phyloP scores from a whole-genome alignment of 352 stramenopile species.

The Phytopythium oedochilum region DNA sequence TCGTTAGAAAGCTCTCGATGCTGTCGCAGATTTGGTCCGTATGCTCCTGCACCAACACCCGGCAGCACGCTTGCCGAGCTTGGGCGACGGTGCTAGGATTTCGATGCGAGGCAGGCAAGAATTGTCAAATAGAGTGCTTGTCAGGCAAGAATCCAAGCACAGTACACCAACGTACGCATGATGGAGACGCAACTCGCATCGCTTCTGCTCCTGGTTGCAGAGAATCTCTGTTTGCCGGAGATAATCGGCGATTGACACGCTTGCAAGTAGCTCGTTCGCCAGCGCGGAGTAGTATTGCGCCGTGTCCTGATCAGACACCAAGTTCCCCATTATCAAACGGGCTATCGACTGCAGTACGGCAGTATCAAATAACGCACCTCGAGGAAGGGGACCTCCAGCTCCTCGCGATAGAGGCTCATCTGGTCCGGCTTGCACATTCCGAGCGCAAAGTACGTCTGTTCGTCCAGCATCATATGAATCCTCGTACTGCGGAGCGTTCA shows the following conservation, averaged over 20 bases:
- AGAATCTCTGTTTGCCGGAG: constrained; percentile 61
- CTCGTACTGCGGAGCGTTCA: no score
- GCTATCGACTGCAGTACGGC: background rate
- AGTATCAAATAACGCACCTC: constrained; percentile 19
- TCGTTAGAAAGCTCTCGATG: constrained; percentile 65
- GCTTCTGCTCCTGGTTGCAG: constrained; percentile 74
- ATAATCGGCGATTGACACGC: constrained; percentile 71
- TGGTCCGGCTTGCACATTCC: constrained; percentile 70
- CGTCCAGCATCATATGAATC: background rate
- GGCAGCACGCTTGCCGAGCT: constrained; percentile 72
- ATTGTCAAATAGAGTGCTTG: background rate
- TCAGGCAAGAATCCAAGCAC: background rate
- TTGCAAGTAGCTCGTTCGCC: constrained; percentile 55
- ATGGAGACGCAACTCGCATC: constrained; percentile 73
- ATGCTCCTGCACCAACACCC: constrained; percentile 74
- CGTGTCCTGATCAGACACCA: constrained; percentile 35
- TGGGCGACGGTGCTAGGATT: constrained; percentile 63
- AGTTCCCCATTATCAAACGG: no score
- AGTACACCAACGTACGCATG: constrained; percentile 40
- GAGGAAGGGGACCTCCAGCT: constrained; percentile 70
- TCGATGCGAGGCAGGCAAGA: background rate
- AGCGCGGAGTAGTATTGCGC: constrained; percentile 62
- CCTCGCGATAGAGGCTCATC: constrained; percentile 77
- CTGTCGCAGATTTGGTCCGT: constrained; percentile 80
- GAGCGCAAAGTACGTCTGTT: constrained; percentile 74